Evolutionary conservation across 495 filamentous ascomycete species (phyloP).

Genomic region (Corynascus novoguineensis): DNA sequence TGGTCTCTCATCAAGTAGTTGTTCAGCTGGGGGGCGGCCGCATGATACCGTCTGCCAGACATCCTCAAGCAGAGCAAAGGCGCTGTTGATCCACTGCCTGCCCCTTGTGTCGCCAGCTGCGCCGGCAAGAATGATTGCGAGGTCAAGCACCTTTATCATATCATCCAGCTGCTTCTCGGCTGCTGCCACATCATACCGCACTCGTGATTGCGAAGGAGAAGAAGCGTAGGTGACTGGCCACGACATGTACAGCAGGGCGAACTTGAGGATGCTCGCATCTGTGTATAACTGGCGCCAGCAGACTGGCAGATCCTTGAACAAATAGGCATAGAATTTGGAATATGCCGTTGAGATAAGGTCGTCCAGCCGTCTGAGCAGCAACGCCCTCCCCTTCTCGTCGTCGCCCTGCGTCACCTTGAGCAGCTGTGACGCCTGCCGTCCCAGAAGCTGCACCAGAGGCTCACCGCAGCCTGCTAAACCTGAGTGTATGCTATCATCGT

Average conservation of each 20-base stretch:
- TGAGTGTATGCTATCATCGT: not conserved
- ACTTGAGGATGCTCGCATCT: conserved; percentile 66
- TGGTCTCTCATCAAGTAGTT: not conserved
- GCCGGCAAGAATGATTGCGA: conserved; percentile 76
- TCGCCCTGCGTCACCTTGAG: conserved; percentile 11
- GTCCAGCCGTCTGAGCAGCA: conserved; percentile 35
- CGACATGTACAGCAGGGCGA: conserved; percentile 36
- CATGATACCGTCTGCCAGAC: conserved; percentile 16
- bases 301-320: conserved; percentile 65
- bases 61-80: conserved; percentile 44
- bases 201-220: too few relatives aligned
- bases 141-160: conserved; percentile 65
- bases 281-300: conserved; percentile 77
- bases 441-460: conserved; percentile 35
- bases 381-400: not conserved
- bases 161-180: conserved; percentile 21
- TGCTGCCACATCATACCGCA: not conserved
- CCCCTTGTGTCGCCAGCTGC: conserved; percentile 50
- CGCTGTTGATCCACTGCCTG: conserved; percentile 53
- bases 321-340: conserved; percentile 64
- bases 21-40: not conserved
- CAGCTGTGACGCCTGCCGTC: conserved; percentile 32
- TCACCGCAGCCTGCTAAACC: conserved; percentile 32
- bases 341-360: conserved; percentile 42
- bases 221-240: not conserved